A percentile compares a stretch with the other conserved stretches of the same genome.
phyloP scores from a whole-genome alignment of 164 flowering plant species.

The Sedum album region DNA sequence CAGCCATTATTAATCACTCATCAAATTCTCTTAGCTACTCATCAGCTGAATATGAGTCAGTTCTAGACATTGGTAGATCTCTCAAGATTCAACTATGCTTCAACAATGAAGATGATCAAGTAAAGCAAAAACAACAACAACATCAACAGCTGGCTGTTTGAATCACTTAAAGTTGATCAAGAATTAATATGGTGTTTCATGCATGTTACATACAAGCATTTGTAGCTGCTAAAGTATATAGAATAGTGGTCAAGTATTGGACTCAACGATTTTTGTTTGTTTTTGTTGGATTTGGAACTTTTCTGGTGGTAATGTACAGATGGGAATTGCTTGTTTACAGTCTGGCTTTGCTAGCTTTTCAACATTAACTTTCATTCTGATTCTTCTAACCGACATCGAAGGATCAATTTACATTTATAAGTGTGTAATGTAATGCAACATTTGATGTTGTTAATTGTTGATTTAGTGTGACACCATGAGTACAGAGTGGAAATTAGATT shows the following conservation, averaged over 20 bases:
- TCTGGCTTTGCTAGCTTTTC: not conserved
- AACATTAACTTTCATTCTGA: not conserved
- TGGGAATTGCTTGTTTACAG: not conserved
- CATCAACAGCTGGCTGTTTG: conserved; percentile 63
- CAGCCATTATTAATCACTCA: not conserved
- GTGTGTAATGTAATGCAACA: too few relatives aligned
- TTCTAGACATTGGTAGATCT: conserved; percentile 21
- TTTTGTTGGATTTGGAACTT: not conserved
- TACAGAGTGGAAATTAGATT: too few relatives aligned
- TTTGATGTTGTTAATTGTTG: too few relatives aligned
- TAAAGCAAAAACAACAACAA: conserved; percentile 27
- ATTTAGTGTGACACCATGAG: too few relatives aligned
- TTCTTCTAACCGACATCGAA: too few relatives aligned
- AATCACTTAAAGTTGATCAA: not conserved
- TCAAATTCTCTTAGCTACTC: conserved; percentile 14
- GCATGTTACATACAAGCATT: too few relatives aligned
- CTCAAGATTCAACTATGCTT: conserved; percentile 43
- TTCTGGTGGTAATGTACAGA: not conserved
- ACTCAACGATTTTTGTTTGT: not conserved
- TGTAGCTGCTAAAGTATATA: too few relatives aligned
- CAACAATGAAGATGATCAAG: conserved; percentile 65
- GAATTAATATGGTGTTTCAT: too few relatives aligned
- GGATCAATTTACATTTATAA: too few relatives aligned
- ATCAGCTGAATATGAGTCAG: conserved; percentile 2
- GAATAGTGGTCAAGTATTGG: too few relatives aligned